Base-by-base conservation (phyloP, 176 grass and related monocot species). In the Aegilops speltoides region DNA sequence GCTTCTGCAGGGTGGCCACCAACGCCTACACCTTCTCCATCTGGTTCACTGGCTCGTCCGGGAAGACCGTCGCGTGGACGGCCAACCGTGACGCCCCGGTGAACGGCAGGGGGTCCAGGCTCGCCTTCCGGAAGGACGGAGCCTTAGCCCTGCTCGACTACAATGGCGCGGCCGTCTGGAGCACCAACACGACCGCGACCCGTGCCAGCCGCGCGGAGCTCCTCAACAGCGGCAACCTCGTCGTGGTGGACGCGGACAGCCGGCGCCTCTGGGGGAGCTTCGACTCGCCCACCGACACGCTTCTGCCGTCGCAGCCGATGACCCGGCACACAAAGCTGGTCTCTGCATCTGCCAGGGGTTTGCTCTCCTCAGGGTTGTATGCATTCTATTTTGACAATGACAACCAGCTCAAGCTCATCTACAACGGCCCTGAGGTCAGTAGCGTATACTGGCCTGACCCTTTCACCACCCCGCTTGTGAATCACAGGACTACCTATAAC, bases 391-490 rank as follows among this genome's bases (percentile, higher is more conserved):
- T 93, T 2, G 24, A 84, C 52, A 91, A 15, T 26, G 37, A 88
- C 48, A 96, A 91, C 5, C 45, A 90, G 0, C 48, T 93, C 4
- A 90, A 20, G 10, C 89, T 93, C 7, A 81, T 91, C 3, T 96
- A 93, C 65, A 84, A 79, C 7, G 60, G 79, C 3, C 78, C 89
- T 33, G 79, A 93, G 6, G 17, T 78, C 76, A 83, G 62, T 3
- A 91, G 70, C 70, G 84, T 84, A 50, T 90, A 93, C 48, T 96
- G 89, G 89, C 89, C 87, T 12, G 2, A 88, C 73, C 89, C 91
- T 16, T 46, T 8, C 50, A 2, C 1, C 37, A 9, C 10, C 2
- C 1, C 46, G 5, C 82, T 89, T 79, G 29, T 19, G 0, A 86
- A 48, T 59, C 22, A 34, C 0, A 82, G 87, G 60, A 88, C 60